Base-by-base conservation (phyloP, 441 rosid species). In the Populus trichocarpa region DNA sequence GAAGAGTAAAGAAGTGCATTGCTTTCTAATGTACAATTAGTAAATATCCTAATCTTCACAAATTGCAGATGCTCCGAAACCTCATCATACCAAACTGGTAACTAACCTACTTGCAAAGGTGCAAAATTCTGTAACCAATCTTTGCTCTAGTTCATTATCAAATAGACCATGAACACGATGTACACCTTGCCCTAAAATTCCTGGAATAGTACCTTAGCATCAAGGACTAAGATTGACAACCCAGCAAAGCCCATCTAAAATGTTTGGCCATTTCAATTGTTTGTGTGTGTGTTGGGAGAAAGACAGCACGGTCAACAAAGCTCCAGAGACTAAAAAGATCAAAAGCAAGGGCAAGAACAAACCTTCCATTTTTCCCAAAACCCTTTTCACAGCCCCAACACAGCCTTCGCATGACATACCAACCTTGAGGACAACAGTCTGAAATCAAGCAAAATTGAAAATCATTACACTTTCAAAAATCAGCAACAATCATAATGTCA, bases 331-430 rank as follows among this genome's bases (percentile, higher is more conserved):
- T 63, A 36, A 30, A 25, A 40, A 74, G 35, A 9, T 14, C 2
- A 36, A 64, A 2, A 14, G 69, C 8, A 74, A 25, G 9, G 57
- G 7, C 73, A 36, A 23, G 8, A 79, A 73, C 83, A 63, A 59
- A 93, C 97, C 98, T 87, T 94, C 97, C 98, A 96, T 89, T 84
- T 92, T 94, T 5, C 88, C 94, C 73, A 94, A 84, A 73, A 94
- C 99, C 87, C 99, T 86, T 79, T 86, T 90, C 73, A 96, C 99
- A 26, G 99, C 97, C 46, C 99, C 99, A 35, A 83, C 89, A 13
- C 99, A 94, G 65, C 98, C 98, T 81, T 87, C 83, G 67, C 98
- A 96, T 75, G 98, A 89, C 99, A 96, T 92, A 25, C 86, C 95
- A 76, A 94, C 99, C 86, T 88, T 92, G 70, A 96, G 97, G 70